A percentile compares a stretch with the other conserved stretches of the same genome.
Conservation (phyloP, 176 grass and related monocot genomes). For the Elaeis guineensis region DNA sequence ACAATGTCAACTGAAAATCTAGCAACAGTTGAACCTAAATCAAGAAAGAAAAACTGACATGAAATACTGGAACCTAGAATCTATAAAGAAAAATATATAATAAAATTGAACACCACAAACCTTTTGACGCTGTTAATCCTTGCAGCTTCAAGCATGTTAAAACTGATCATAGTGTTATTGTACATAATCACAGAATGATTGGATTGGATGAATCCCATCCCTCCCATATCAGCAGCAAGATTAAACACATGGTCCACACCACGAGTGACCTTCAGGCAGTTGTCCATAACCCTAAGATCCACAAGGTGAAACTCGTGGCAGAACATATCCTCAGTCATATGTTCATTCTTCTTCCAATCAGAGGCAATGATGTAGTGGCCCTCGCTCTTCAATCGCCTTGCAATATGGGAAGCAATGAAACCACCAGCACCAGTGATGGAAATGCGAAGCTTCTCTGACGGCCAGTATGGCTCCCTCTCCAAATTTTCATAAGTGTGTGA, state of each 20-base stretch:
- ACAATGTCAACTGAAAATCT: no score
- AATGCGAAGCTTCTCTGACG: neutral
- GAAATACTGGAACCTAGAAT: neutral
- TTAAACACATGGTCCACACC: constrained; percentile 48
- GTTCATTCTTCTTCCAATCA: constrained; percentile 15
- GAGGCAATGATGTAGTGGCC: constrained; percentile 8
- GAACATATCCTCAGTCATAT: constrained; percentile 10
- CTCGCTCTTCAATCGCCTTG: constrained; percentile 1
- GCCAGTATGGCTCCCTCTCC: constrained; percentile 6
- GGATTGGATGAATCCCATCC: constrained; percentile 50
- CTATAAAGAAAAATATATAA: neutral
- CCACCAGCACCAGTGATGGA: constrained; percentile 5
- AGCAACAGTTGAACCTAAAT: no score
- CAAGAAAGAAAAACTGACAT: no score
- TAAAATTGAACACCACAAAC: constrained; percentile 7
- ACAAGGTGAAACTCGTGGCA: constrained; percentile 9
- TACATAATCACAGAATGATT: constrained; percentile 54
- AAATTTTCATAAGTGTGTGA: constrained; percentile 2
- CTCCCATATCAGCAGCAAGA: constrained; percentile 52
- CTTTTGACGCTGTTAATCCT: constrained; percentile 36
- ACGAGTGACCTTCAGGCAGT: constrained; percentile 37
- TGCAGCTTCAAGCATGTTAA: constrained; percentile 45
- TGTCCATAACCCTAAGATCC: constrained; percentile 31
- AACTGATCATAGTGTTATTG: constrained; percentile 47
- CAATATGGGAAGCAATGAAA: constrained; percentile 10